phyloP scores from a whole-genome alignment of 2,329 filamentous ascomycete genomes.

The Neonectria faginata region DNA sequence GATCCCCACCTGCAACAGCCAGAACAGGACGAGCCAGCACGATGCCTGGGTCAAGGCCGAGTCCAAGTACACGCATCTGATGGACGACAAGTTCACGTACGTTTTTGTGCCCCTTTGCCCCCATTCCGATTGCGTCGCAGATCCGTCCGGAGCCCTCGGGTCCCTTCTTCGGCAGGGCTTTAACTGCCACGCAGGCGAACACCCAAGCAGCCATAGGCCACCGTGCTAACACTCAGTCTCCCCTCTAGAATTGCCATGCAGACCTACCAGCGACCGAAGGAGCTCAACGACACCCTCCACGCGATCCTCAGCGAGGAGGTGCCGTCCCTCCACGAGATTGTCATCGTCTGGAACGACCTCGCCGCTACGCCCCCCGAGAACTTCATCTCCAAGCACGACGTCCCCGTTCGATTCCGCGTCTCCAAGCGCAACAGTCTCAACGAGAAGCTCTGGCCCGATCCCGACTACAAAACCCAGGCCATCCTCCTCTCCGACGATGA shows the following conservation, averaged over 20 bases:
- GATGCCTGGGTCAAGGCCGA: conserved; percentile 40
- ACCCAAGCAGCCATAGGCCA: not conserved
- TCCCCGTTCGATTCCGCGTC: conserved; percentile 50
- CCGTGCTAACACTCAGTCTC: not conserved
- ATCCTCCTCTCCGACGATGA: conserved; percentile 56
- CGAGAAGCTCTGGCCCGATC: conserved; percentile 53
- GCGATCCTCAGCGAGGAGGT: conserved; percentile 46
- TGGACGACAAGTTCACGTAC: conserved; percentile 51
- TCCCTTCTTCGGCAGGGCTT: not conserved
- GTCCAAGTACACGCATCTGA: conserved; percentile 42
- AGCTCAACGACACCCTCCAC: conserved; percentile 49
- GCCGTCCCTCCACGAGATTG: conserved; percentile 53
- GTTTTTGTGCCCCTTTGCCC: conserved; percentile 7
- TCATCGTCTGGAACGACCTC: conserved; percentile 54
- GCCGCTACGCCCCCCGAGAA: conserved; percentile 46
- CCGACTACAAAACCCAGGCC: conserved; percentile 52
- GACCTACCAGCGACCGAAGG: conserved; percentile 52
- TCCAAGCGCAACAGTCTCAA: conserved; percentile 52
- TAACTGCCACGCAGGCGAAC: not conserved
- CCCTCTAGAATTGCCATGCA: conserved; percentile 51
- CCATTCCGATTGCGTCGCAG: not conserved
- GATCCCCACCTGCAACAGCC: conserved; percentile 34
- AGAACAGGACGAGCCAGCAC: conserved; percentile 29
- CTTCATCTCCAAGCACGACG: conserved; percentile 47
- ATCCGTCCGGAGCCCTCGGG: not conserved